These are phyloP conservation scores for Xylaria sp. DNA, from an alignment of 2,329 filamentous ascomycete genomes.

Conservation along the genomic window DNA sequence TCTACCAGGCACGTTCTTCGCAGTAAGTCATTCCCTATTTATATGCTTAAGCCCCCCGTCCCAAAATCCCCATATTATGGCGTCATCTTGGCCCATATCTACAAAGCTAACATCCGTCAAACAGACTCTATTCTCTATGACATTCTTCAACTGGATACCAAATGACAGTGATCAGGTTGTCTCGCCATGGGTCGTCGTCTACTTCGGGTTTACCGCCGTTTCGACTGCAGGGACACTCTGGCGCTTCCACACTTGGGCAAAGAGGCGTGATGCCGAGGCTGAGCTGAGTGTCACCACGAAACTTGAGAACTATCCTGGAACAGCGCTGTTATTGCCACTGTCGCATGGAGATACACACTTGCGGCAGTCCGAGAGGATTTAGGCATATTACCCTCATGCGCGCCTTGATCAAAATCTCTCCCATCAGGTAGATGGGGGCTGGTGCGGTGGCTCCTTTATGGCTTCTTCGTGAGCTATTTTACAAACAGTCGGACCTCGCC, in stretches of 20 bases:
- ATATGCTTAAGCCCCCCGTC: neutral
- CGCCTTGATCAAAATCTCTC: too few species aligned
- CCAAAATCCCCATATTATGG: too few species aligned
- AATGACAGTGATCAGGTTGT: slow-evolving; percentile 22
- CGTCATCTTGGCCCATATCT: neutral
- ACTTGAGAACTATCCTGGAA: neutral
- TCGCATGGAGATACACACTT: too few species aligned
- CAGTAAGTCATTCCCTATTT: slow-evolving; percentile 21
- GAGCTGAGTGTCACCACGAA: neutral
- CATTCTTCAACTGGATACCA: slow-evolving; percentile 33
- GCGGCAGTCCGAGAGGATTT: too few species aligned
- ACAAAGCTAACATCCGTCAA: neutral
- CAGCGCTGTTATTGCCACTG: too few species aligned
- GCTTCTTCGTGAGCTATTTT: too few species aligned
- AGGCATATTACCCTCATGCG: too few species aligned
- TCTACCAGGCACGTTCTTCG: slow-evolving; percentile 34
- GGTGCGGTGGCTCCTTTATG: too few species aligned
- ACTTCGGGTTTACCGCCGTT: slow-evolving; percentile 20
- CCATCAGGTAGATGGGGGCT: too few species aligned
- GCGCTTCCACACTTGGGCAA: slow-evolving; percentile 10
- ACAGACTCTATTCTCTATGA: slow-evolving; percentile 33
- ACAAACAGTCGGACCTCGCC: too few species aligned
- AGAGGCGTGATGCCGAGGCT: slow-evolving; percentile 3
- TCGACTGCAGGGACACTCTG: slow-evolving; percentile 20
- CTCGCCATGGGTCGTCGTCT: slow-evolving; percentile 32